Base-by-base conservation (phyloP, 305 asterid genomes). In the Withania somnifera region DNA sequence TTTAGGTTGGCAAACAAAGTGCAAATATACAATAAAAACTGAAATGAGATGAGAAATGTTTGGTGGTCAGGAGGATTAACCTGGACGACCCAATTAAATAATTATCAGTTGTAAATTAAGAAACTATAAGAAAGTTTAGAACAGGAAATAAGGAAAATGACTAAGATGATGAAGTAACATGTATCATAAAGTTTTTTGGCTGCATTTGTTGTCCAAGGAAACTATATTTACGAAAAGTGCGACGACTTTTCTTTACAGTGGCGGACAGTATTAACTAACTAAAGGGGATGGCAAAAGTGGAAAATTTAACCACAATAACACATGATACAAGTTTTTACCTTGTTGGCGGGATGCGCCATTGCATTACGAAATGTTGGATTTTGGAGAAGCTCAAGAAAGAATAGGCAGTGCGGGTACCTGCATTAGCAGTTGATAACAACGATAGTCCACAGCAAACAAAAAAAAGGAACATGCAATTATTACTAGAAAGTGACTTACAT, bases 311-410 rank as follows among this genome's bases (percentile, higher is more conserved):
- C 17, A 45, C n/a, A 6, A 82, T 63, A 32, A 53, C 15, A 11
- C 28, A 63, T 67, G 69, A 24, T 34, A 36, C 40, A 58, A 77
- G 50, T 42, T 14, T 34, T 15, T 61, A 96, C 99, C 98, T 96
- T 96, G 91, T 88, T 94, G 73, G 90, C 92, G 8, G 98, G 98
- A 91, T 96, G 98, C 1, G 98, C 99, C 98, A 96, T 90, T 84
- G 98, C 99, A 84, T 87, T 96, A 73, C 94, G 94, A 81, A 91
- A 96, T 86, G 89, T 90, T 3, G 92, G 91, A 85, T 90, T 94
- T 86, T 94, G 98, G 61, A 94, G 97, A 87, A 94, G 94, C 89
- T 92, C 97, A 1, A 94, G 97, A 90, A 96, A 96, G 89, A 82
- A 92, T 76, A 96, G 94, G 87, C 98, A 94, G 82, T 94, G 98